Evolutionary conservation across 345 rosid species (phyloP), one percentile per base, ranked within the genome.

Genomic region (Cardamine resedifolia): DNA sequence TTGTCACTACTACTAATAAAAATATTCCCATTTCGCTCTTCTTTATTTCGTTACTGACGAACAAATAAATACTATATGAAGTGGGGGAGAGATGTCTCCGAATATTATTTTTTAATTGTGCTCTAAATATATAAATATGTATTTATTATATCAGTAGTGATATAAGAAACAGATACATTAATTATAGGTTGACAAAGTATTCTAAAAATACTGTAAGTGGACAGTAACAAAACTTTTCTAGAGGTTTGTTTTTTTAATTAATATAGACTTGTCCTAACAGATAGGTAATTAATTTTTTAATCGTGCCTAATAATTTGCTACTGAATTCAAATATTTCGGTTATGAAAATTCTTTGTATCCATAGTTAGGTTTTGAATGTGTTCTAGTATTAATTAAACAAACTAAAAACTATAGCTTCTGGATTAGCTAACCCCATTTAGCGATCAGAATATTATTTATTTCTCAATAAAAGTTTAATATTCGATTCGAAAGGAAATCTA

Each of bases 41-140:
- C n/a, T 61, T 71, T 70, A 39, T 16, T 71, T 71, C 51, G n/a
- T 48, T 24, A 47, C 28, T 16, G 26, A 59, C 58, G 45, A 47
- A 16, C 66, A 70, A 58, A n/a, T n/a, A n/a, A n/a, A n/a, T n/a
- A 23, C 10, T 34, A 47, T 70, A 58, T 58, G 27, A 58, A 58
- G 27, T 58, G 26, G 64, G 55, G 31, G 15, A 68, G 44, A 58
- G 34, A 9, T 57, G 73, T 69, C 64, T 44, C 45, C 45, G 15
- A 8, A 18, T 53, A 7, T 8, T 1, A n/a, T 26, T 52, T 52
- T 8, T 23, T 41, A 10, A 9, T 58, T 33, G 20, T 31, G 8
- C 14, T 16, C 11, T n/a, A 34, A 30, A 56, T 59, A 34, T 30
- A 21, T 30, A 30, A 30, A 28, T 28, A 4, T 4, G 5, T n/a